Percentiles rank a stretch among this genome's conserved stretches.
phyloP scores from a whole-genome alignment of 805 yeast species.

The Priceomyces medius region DNA sequence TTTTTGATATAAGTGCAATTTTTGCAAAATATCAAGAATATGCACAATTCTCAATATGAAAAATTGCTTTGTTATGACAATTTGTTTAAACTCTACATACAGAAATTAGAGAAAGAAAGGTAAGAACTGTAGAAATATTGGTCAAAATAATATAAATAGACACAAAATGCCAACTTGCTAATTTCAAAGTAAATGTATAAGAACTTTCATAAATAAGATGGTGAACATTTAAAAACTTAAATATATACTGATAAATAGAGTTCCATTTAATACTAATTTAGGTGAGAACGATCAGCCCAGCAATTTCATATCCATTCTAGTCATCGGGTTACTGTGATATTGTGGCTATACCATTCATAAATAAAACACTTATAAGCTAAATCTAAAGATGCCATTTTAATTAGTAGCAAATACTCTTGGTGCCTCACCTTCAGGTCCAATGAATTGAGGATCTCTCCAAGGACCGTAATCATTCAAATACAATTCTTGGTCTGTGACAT shows the following conservation, averaged over 20 bases:
- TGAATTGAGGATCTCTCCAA: conserved; percentile 86
- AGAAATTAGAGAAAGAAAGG: too few relatives aligned
- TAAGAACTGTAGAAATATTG: too few relatives aligned
- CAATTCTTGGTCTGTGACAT: conserved; percentile 73
- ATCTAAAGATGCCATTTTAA: neutral
- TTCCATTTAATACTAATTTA: conserved; percentile 4
- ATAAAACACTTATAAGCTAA: neutral
- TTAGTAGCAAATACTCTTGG: conserved; percentile 45
- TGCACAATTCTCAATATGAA: too few relatives aligned
- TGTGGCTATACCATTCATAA: neutral
- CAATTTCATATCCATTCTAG: neutral
- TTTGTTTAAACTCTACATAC: too few relatives aligned
- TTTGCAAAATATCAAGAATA: too few relatives aligned
- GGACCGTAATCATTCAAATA: conserved; percentile 92
- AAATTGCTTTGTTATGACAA: too few relatives aligned
- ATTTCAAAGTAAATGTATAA: too few relatives aligned
- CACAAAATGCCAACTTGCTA: too few relatives aligned
- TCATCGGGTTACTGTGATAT: neutral
- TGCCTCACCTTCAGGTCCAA: conserved; percentile 96
- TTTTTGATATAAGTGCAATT: too few relatives aligned
- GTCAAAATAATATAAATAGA: too few relatives aligned
- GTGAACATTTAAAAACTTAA: too few relatives aligned
- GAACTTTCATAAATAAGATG: too few relatives aligned
- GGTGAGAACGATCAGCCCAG: neutral
- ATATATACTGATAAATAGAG: neutral